A percentile compares a stretch with the other conserved stretches of the same genome.
phyloP scores from a whole-genome alignment of 2,329 filamentous ascomycete genomes.

The Colletotrichum higginsianum region DNA sequence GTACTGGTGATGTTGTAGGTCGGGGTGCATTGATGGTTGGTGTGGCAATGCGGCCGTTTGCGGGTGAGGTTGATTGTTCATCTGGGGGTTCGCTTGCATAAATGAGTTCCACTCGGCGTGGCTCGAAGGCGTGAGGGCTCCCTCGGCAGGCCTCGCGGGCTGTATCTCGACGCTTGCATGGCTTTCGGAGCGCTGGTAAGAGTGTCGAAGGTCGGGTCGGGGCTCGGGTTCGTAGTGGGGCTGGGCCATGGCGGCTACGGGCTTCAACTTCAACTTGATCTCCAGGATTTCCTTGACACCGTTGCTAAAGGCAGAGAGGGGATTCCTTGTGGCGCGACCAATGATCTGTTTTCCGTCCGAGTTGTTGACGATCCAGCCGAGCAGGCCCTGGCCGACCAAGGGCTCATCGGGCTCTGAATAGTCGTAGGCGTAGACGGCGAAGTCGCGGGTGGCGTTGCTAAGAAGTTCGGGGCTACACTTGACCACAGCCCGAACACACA shows the following conservation, averaged over 20 bases:
- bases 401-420: slow-evolving; percentile 96
- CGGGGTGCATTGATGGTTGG: slow-evolving; percentile 45
- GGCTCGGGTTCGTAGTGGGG: slow-evolving; percentile 45
- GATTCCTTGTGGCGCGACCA: slow-evolving; percentile 89
- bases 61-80: slow-evolving; percentile 55
- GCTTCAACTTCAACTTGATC: slow-evolving; percentile 85
- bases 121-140: slow-evolving; percentile 69
- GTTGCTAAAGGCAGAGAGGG: slow-evolving; percentile 86
- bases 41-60: slow-evolving; percentile 56
- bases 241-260: slow-evolving; percentile 77
- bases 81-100: slow-evolving; percentile 77
- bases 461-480: slow-evolving; percentile 89
- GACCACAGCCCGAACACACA: slow-evolving; percentile 86
- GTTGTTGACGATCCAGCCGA: slow-evolving; percentile 80
- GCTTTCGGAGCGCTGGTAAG: slow-evolving; percentile 38
- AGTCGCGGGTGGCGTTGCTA: slow-evolving; percentile 81
- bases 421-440: slow-evolving; percentile 97
- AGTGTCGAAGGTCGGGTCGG: slow-evolving; percentile 34
- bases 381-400: slow-evolving; percentile 93
- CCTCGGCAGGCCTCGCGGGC: slow-evolving; percentile 49
- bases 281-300: slow-evolving; percentile 91
- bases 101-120: slow-evolving; percentile 85
- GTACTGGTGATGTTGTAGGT: slow-evolving; percentile 25
- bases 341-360: slow-evolving; percentile 77
- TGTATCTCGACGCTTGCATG: slow-evolving; percentile 41